Evolutionary conservation across 257 asterid genomes (phyloP).

Genomic region (Datura wrightii): DNA sequence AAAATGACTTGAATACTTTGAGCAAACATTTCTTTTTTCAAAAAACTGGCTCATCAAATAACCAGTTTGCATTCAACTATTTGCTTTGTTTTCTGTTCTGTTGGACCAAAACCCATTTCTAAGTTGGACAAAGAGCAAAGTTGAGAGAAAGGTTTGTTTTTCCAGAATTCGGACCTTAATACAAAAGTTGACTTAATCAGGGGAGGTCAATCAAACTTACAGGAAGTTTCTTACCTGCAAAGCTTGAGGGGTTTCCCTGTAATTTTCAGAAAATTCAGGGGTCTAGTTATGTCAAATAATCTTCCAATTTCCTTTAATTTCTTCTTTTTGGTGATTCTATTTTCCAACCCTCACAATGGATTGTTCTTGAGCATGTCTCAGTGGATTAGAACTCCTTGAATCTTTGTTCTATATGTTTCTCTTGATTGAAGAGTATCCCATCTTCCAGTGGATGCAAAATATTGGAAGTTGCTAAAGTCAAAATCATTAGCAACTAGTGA

Average conservation of each 20-base stretch:
- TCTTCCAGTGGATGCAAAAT: background rate
- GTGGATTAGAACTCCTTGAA: background rate
- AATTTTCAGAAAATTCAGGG: background rate
- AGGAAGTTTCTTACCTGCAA: background rate
- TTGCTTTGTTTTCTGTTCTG: background rate
- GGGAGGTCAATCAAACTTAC: background rate
- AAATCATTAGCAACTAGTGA: background rate
- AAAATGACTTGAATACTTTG: background rate
- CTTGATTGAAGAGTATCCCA: background rate
- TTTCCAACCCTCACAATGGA: background rate
- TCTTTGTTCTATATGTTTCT: background rate
- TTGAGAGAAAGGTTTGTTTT: conserved; percentile 1
- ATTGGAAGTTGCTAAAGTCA: background rate
- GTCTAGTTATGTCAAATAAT: background rate
- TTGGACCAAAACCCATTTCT: background rate
- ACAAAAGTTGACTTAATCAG: background rate
- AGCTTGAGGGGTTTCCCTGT: background rate
- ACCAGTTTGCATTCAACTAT: background rate
- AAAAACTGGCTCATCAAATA: background rate
- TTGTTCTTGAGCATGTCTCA: conserved; percentile 16
- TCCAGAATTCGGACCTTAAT: background rate
- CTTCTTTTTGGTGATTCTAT: conserved; percentile 6
- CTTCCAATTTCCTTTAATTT: conserved; percentile 3
- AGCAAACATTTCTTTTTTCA: background rate
- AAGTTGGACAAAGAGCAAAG: background rate